Conservation (phyloP, 768 basidiomycete genomes). For the Lentinus brumalis region DNA sequence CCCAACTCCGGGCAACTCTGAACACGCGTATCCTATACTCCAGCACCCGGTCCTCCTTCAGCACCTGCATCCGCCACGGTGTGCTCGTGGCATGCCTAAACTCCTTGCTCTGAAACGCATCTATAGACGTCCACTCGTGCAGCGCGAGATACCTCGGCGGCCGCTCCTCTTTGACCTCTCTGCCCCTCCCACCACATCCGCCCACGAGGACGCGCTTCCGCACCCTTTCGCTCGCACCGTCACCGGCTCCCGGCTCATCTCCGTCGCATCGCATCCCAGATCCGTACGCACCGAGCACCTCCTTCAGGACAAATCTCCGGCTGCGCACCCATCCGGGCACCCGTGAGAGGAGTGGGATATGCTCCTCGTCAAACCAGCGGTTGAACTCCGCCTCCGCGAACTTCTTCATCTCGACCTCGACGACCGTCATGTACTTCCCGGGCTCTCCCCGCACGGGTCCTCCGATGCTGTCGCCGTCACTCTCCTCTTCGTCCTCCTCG, state of each 20-base stretch:
- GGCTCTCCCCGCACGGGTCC: constrained; percentile 6
- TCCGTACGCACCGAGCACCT: constrained; percentile 13
- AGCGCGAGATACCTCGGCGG: constrained; percentile 42
- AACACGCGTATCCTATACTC: constrained; percentile 36
- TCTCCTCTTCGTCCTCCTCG: constrained; percentile 13
- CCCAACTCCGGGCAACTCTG: not conserved
- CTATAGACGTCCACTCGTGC: constrained; percentile 38
- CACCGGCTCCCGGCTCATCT: not conserved
- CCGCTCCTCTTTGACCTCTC: constrained; percentile 13
- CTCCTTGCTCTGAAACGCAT: constrained; percentile 37
- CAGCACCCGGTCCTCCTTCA: constrained; percentile 32
- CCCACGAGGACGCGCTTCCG: not conserved
- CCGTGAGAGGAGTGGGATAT: constrained; percentile 38
- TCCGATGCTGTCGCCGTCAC: not conserved
- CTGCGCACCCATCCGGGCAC: constrained; percentile 46
- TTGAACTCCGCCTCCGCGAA: constrained; percentile 30
- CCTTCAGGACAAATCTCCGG: constrained; percentile 39
- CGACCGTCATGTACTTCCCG: constrained; percentile 27
- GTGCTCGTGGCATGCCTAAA: constrained; percentile 44
- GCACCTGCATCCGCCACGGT: constrained; percentile 43
- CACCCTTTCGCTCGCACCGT: constrained; percentile 20
- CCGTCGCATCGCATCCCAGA: not conserved
- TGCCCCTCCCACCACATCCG: constrained; percentile 5
- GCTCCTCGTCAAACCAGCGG: constrained; percentile 31
- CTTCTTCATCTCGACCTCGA: constrained; percentile 24